Evolutionary conservation across 1,284 basidiomycete genomes (phyloP).

Genomic region (Trichosporon asahii): DNA sequence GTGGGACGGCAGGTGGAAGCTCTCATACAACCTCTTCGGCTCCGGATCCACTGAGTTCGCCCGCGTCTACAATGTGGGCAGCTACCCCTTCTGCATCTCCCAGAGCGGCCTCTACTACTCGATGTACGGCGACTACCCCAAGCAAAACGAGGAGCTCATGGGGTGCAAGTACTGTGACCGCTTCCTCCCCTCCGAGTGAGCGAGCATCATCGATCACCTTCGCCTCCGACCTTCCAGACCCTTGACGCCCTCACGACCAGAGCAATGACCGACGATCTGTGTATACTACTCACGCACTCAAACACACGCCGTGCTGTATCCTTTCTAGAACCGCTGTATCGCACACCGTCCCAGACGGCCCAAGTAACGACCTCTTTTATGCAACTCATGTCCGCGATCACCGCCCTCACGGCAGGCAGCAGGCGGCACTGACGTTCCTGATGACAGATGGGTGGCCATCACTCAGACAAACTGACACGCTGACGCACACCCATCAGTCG

Average conservation of each 20-base stretch:
- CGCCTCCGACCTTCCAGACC: not conserved
- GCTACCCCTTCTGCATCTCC: not conserved
- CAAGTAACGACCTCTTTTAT: not conserved
- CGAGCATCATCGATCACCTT: not conserved
- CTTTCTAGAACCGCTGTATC: not conserved
- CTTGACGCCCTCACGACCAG: not conserved
- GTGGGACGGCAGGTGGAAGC: not conserved
- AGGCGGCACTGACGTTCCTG: not conserved
- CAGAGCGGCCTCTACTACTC: not conserved
- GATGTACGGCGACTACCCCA: not conserved
- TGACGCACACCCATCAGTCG: too few species aligned
- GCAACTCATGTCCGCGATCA: not conserved
- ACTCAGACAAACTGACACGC: too few species aligned
- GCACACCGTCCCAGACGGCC: not conserved
- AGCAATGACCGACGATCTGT: not conserved
- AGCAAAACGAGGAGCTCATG: not conserved
- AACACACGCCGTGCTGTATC: not conserved
- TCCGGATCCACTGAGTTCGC: not conserved
- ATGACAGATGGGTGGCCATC: not conserved
- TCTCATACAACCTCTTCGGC: not conserved
- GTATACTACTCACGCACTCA: not conserved
- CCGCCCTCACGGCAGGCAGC: too few species aligned
- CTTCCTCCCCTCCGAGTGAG: not conserved
- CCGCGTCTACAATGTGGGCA: not conserved
- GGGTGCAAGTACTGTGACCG: slow-evolving; percentile 2